Base-by-base conservation (phyloP, 2,329 filamentous ascomycete genomes). In the Venturia asperata region DNA sequence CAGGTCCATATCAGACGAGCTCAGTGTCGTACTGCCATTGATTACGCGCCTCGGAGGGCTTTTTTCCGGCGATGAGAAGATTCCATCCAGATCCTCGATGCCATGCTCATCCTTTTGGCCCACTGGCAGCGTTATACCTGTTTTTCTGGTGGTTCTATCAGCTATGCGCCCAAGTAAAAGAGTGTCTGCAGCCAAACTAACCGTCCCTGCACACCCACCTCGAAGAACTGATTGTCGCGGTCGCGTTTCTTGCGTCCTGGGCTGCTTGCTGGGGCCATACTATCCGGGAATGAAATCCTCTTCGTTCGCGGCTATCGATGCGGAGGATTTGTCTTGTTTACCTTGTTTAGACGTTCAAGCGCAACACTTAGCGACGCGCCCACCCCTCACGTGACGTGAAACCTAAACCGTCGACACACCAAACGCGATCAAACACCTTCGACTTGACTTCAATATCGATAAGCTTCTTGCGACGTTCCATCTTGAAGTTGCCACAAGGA, bases 91-190 rank as follows among this genome's bases (percentile, higher is more conserved):
- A 43, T 90, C 88, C 74, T 97, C 91, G 80, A 99, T 87, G 75
- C 93, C 94, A 81, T 96, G 82, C 74, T 95, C 92, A 77, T 97
- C 93, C 77, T 91, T 89, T 67, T 87, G 81, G 63, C 91, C 91
- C 72, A 96, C 91, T 71, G 86, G 85, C 41, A 97, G 77, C 0
- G 86, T 89, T 34, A 96, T 84, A 56, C 94, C 94, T 0, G 94
- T 99, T 83, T 96, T 95, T 70, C 93, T 97, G 49, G 17, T 13
- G 19, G 19, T 52, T 64, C 34, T 24, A 47, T 64, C 11, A 58
- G 52, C 34, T 52, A 34, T 56, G 47, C 37, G 47, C 30, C 21
- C 21, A 10, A 27, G n/a, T 60, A 13, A 15, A 41, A 56, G 52
- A 3, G 30, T 47, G 27, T 39, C 42, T 24, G 21, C 15, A 15